These are phyloP conservation scores for Sorghum bicolor DNA, from an alignment of 176 grass and related monocot genomes.

Conservation along the genomic window DNA sequence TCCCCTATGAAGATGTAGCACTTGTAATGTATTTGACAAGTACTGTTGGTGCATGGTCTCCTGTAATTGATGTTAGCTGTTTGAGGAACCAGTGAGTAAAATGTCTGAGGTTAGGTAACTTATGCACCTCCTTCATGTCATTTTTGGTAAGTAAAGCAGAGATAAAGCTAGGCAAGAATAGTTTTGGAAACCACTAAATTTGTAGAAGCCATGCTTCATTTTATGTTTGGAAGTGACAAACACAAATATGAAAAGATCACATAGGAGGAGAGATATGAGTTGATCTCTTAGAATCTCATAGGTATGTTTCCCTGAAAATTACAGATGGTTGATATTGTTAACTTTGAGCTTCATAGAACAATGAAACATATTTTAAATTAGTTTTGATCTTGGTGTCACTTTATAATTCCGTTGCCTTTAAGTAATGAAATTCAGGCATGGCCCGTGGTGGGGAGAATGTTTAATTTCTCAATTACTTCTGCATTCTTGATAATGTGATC, in stretches of 20 bases:
- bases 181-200: not conserved
- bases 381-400: too few species aligned
- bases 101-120: not conserved
- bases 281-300: not conserved
- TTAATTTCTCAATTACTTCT: not conserved
- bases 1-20: too few species aligned
- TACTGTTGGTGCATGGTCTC: not conserved
- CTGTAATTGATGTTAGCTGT: not conserved
- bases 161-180: not conserved
- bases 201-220: not conserved
- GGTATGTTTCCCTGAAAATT: not conserved
- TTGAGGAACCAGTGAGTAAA: not conserved
- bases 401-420: too few species aligned
- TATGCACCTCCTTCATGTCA: not conserved
- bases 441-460: too few species aligned
- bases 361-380: not conserved
- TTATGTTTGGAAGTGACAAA: not conserved
- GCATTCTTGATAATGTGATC: not conserved
- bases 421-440: too few species aligned
- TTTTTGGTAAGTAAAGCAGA: not conserved
- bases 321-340: not conserved
- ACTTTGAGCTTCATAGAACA: not conserved
- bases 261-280: not conserved
- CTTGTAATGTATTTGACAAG: not conserved
- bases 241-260: not conserved